A percentile compares a stretch with the other conserved stretches of the same genome.
Conservation (phyloP, 106 monocot genomes). For the Dendrobium chrysotoxum region DNA sequence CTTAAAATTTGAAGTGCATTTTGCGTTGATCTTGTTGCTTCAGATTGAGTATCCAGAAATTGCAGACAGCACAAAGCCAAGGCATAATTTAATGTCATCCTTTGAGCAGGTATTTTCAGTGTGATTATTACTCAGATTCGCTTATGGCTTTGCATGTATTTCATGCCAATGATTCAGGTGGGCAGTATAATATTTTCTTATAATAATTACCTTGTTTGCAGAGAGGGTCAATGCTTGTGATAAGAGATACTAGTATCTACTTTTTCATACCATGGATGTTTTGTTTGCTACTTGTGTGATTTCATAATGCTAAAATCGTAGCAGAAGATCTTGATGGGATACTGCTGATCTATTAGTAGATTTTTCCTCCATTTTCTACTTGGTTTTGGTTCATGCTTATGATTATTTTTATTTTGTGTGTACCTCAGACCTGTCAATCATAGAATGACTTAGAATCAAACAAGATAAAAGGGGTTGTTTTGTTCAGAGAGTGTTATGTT, state of each 20-base stretch:
- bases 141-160: not conserved
- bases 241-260: constrained; percentile 86
- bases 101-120: constrained; percentile 68
- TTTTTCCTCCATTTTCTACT: too few relatives aligned
- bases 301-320: too few relatives aligned
- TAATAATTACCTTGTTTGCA: constrained; percentile 1
- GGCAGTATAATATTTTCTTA: not conserved
- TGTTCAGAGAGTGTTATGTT: too few relatives aligned
- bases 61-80: constrained; percentile 78
- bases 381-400: too few relatives aligned
- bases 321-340: too few relatives aligned
- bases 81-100: constrained; percentile 94
- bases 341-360: too few relatives aligned
- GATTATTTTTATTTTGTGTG: too few relatives aligned
- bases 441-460: too few relatives aligned
- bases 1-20: not conserved
- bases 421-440: too few relatives aligned
- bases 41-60: constrained; percentile 98
- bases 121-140: not conserved
- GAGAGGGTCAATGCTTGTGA: constrained; percentile 91
- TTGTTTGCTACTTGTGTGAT: too few relatives aligned
- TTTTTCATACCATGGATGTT: constrained; percentile 36
- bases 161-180: not conserved
- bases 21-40: constrained; percentile 2
- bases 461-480: too few relatives aligned